Evolutionary conservation across 108 stramenopile species (phyloP), one percentile per base, ranked within the genome.

Genomic region (Conticribra weissflogii): DNA sequence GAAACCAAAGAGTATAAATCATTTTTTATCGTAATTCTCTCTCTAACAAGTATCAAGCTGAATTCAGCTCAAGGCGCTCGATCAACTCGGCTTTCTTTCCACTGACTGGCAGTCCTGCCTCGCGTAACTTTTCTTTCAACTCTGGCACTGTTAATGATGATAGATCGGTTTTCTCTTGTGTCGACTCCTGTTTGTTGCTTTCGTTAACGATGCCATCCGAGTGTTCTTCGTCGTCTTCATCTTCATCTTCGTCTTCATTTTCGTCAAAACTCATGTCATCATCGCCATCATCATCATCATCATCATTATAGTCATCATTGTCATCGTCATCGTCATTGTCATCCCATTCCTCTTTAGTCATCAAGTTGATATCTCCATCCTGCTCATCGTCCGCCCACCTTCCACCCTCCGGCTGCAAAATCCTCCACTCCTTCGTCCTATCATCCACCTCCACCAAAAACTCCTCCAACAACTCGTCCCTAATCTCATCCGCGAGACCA

Each of bases 61-160:
- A n/a, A n/a, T n/a, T n/a, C n/a, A n/a, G n/a, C n/a, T 51, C 24
- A 33, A 90, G 59, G 32, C 89, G 77, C 16, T 82, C 82, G 51
- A 91, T 79, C 46, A 91, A 72, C 33, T 91, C 87, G 8, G 77
- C 49, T 52, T 91, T 91, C 16, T 69, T 85, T 7, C 90, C 87
- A 56, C 83, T 71, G 0, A 91, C 86, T 9, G 81, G 83, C 19
- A 88, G 54, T 16, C 85, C 86, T 27, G 68, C 74, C 17, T 76
- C 74, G 9, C 78, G 65, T 27, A 91, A 62, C 44, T 76, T 79
- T 46, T 86, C 87, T 45, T 91, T 91, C 23, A 91, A 65, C 45
- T 75, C 59, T 18, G 72, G 66, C 7, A 91, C 83, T 17, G 83
- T 87, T 61, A 88, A 57, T 31, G 70, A 71, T 45, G 71, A 61